Conservation (phyloP, 352 stramenopile species). For the Globisporangium spiculum region DNA sequence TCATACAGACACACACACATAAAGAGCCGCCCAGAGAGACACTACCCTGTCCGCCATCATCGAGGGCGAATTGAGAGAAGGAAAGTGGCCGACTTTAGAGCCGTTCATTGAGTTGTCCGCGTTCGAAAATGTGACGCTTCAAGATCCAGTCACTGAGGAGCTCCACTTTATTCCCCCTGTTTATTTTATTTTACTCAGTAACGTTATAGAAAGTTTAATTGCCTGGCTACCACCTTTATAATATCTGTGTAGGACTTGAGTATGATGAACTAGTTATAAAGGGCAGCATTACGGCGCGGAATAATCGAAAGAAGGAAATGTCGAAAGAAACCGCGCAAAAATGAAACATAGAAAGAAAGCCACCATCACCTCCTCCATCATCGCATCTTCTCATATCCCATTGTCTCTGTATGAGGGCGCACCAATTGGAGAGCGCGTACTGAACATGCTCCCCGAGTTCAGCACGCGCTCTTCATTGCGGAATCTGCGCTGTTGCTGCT, state of each 20-base stretch:
- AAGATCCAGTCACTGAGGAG: constrained; percentile 10
- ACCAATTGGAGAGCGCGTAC: not conserved
- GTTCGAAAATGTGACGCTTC: constrained; percentile 17
- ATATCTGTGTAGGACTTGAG: not conserved
- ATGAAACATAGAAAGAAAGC: not conserved
- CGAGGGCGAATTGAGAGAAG: not conserved
- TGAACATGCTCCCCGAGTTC: not conserved
- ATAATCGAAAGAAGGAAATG: constrained; percentile 12
- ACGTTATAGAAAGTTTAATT: too few species aligned
- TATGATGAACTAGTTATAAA: not conserved
- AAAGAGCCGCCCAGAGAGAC: not conserved
- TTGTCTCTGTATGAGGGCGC: not conserved
- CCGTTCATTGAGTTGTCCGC: constrained; percentile 11
- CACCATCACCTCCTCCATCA: not conserved
- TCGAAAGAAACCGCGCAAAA: constrained; percentile 3
- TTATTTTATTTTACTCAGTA: not conserved
- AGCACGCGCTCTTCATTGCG: not conserved
- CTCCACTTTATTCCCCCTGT: not conserved
- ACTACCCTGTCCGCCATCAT: not conserved
- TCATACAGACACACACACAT: not conserved
- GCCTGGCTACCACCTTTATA: not conserved
- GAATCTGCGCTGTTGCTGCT: not conserved
- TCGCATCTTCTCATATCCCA: not conserved
- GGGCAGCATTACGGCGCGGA: not conserved
- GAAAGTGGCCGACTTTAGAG: constrained; percentile 4